Base-by-base conservation (phyloP, 1,284 basidiomycete species). In the Cryptococcus sp. region DNA sequence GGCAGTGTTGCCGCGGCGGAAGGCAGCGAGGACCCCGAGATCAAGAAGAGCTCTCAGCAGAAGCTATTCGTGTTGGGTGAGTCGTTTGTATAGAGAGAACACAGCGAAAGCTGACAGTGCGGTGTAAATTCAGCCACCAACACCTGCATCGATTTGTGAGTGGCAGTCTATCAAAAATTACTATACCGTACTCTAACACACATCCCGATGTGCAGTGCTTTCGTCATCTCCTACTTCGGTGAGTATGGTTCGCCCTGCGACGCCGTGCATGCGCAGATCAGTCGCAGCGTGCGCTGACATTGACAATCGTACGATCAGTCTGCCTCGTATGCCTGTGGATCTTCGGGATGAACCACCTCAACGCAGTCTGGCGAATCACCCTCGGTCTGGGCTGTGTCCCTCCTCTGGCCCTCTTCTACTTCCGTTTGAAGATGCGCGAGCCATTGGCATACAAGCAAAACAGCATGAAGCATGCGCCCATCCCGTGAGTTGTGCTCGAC, bases 1-100 rank as follows among this genome's bases (percentile, higher is more conserved):
- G 93, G 93, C 7, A 89, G 88, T 3, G 92, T 96, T n/a, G 91
- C 92, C 16, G 88, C 89, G 3, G 89, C 90, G 1, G 93, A 96
- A 74, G 89, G 91, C 72, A 91, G 91, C 0, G 93, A 95, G 76
- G 88, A 91, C 60, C 58, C 61, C 3, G 64, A 57, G 15, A 68
- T 95, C 69, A 82, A 79, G 65, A 91, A 89, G 78, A 85, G 85
- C 54, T 84, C 87, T 3, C 93, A 93, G 72, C 89, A 95, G 74
- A 81, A 87, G 54, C 91, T 91, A 84, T 90, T 95, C 69, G 86
- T 89, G 19, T 83, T 94, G 19, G 89, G 90, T 40, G 91, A 50
- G 56, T 60, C 52, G 67, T 60, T 65, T 57, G 61, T 38, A 19
- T 3, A 40, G 47, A 39, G 48, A 48, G 10, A 5, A n/a, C 5